Conservation (phyloP, 495 filamentous ascomycete species). For the Hamigera avellanea region DNA sequence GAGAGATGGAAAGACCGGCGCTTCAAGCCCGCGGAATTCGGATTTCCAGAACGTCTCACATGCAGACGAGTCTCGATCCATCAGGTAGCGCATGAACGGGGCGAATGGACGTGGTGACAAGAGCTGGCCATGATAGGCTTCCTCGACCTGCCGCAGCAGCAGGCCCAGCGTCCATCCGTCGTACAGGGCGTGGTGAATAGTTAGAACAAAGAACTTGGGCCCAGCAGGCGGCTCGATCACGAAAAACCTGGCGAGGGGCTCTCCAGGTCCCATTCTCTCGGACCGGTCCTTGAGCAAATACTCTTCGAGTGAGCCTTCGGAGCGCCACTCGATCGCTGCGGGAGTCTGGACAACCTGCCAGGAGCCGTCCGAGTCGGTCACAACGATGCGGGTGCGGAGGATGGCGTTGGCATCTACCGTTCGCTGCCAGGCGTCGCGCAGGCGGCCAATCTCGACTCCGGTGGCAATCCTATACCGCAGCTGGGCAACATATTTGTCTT, state of each 20-base stretch:
- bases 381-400: constrained; percentile 31
- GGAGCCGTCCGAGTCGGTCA: constrained; percentile 26
- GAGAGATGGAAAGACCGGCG: not conserved
- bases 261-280: not conserved
- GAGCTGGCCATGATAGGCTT: constrained; percentile 18
- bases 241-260: not conserved
- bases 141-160: constrained; percentile 31
- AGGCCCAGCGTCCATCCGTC: constrained; percentile 45
- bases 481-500: constrained; percentile 36
- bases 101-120: constrained; percentile 4
- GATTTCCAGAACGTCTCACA: constrained; percentile 12
- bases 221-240: not conserved
- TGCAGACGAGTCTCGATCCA: constrained; percentile 1
- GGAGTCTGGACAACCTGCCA: constrained; percentile 44
- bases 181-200: constrained; percentile 52
- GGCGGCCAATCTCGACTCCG: constrained; percentile 15
- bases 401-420: constrained; percentile 16
- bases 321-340: no score
- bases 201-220: constrained; percentile 15
- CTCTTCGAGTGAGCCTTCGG: not conserved
- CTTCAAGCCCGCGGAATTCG: not conserved
- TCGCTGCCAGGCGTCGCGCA: constrained; percentile 23
- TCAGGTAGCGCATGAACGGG: constrained; percentile 11
- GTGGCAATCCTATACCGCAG: constrained; percentile 13
- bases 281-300: not conserved